Evolutionary conservation across 176 grass and related monocot species (phyloP), one percentile per base, ranked within the genome.

Genomic region (Oryza australiensis): DNA sequence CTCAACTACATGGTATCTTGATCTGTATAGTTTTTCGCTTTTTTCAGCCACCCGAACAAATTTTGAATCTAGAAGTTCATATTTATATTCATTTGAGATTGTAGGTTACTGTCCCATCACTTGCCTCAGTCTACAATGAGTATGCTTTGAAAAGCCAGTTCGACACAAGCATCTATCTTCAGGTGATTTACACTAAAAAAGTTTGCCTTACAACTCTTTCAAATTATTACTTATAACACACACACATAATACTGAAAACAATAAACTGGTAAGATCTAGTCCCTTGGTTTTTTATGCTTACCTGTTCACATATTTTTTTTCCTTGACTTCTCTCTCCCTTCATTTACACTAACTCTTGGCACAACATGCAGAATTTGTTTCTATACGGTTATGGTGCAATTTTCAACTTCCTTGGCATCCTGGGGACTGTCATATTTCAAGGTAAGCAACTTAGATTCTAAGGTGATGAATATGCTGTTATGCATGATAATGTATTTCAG

Each of bases 111-210:
- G 96, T 99, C 73, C 96, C 96, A 74, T 99, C 96, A 1, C 33
- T 99, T 81, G 96, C 96, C 51, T 99, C 96, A 66, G 96, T 99
- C 74, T 99, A 87, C 83, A 99, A 99, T 73, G 96, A 99, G 66
- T 99, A 95, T 75, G 96, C 96, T 72, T 86, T 99, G 46, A 99
- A 99, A 90, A 99, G 96, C 66, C 96, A 99, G 85, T 99, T 92
- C 1, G 96, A 99, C 34, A 99, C 96, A 60, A 99, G 83, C 76
- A 99, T 99, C 40, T 99, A 99, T 88, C 93, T 99, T 70, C 93
- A 99, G 96, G 96, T 99, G 22, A 74, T 72, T 73, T 86, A 5
- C 29, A 35, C 62, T 86, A 73, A 42, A 80, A 51, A 59, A 72
- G 26, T 27, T 53, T 68, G 32, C 24, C 33, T 76, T 55, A 49